Base-by-base conservation (phyloP, 1,284 basidiomycete species). In the Puccinia hordei region DNA sequence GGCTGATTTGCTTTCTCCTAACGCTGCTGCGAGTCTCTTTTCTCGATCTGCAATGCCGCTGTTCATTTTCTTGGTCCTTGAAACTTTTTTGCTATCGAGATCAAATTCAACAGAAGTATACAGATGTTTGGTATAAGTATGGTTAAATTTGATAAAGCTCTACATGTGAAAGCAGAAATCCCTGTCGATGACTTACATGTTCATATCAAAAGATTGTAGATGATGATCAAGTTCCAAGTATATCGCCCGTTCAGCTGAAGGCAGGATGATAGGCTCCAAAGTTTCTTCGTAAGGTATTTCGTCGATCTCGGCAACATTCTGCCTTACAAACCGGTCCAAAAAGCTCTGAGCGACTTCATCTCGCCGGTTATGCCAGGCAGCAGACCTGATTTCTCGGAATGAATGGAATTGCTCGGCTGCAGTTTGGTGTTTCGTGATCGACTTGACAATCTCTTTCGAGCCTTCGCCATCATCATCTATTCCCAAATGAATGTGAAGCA, bases 211-310 rank as follows among this genome's bases (percentile, higher is more conserved):
- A 19, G 93, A 92, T 72, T 92, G 92, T 35, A 98, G 88, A 84
- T 96, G 93, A 83, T 98, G 95, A 84, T 96, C 94, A n/a, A 98
- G 89, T 85, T 98, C 95, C 51, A 97, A 88, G 85, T 98, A 98
- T 82, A 97, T 94, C 0, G 95, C 95, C 15, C 93, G 92, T 85
- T 98, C 95, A 0, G 95, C 93, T 0, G 95, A 94, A 19, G 95
- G 95, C 17, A 97, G 89, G 46, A 88, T 87, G 63, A 97, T 89
- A 51, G 88, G 88, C 83, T 91, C 88, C 63, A 92, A 87, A 81
- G 92, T 88, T 82, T 90, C 89, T 1, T 89, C 89, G 85, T 90
- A 93, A 0, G 92, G 92, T 81, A 98, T 95, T 85, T 98, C 95
- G 82, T 95, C 94, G 77, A 98, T 98, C 87, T 98, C 95, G 9